Percentiles rank a stretch among this genome's conserved stretches.
Evolutionary conservation across 805 yeast genomes (phyloP).

Genomic region (Candida coleopterorum): DNA sequence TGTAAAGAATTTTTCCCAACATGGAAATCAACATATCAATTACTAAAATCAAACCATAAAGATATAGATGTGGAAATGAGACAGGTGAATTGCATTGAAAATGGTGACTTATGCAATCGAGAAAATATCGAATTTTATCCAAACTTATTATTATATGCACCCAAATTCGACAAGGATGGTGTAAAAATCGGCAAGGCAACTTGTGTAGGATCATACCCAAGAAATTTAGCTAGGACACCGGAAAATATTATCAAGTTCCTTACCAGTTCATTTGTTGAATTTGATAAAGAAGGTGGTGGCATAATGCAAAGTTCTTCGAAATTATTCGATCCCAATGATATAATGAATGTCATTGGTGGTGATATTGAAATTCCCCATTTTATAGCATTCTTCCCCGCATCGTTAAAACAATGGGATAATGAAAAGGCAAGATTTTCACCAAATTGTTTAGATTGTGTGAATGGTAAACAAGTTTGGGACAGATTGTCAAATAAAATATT

Average conservation of each 20-base stretch:
- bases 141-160: constrained; percentile 61
- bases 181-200: constrained; percentile 24
- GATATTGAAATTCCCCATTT: constrained; percentile 45
- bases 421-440: constrained; percentile 32
- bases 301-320: constrained; percentile 40
- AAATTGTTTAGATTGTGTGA: constrained; percentile 45
- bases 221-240: constrained; percentile 38
- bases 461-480: constrained; percentile 55
- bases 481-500: constrained; percentile 46
- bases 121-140: constrained; percentile 71
- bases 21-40: constrained; percentile 67
- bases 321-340: constrained; percentile 33
- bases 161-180: constrained; percentile 35
- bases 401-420: constrained; percentile 33
- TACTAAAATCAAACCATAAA: constrained; percentile 42
- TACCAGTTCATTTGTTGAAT: constrained; percentile 48
- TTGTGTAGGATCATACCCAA: constrained; percentile 43
- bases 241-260: constrained; percentile 51
- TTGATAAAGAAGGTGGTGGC: constrained; percentile 28
- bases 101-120: constrained; percentile 78
- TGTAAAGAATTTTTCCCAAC: constrained; percentile 75
- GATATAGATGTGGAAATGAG: constrained; percentile 49
- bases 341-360: constrained; percentile 51
- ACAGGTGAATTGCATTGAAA: constrained; percentile 80
- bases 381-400: constrained; percentile 64